Evolutionary conservation across 495 filamentous ascomycete species (phyloP).

Genomic region (Geoglossum glabrum): DNA sequence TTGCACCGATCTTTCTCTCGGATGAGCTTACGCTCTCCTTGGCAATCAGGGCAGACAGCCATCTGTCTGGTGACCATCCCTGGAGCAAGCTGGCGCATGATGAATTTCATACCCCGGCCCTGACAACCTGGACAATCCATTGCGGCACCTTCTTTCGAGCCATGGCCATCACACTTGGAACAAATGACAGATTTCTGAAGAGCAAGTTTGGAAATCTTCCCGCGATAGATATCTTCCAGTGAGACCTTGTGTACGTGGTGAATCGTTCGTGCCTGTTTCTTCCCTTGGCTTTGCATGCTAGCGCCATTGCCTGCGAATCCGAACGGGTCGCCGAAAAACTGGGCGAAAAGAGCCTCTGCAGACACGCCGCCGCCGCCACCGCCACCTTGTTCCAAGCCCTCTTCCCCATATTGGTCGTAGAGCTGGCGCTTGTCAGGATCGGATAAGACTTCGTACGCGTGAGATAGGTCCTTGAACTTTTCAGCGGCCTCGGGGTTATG

Average conservation of each 20-base stretch:
- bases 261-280: slow-evolving; percentile 87
- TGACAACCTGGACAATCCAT: slow-evolving; percentile 80
- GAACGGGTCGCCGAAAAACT: slow-evolving; percentile 87
- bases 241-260: slow-evolving; percentile 96
- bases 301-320: slow-evolving; percentile 61
- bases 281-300: slow-evolving; percentile 64
- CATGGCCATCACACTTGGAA: slow-evolving; percentile 81
- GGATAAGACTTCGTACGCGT: slow-evolving; percentile 84
- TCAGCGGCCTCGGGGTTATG: slow-evolving; percentile 84
- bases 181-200: slow-evolving; percentile 97
- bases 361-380: slow-evolving; percentile 70
- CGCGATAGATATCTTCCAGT: slow-evolving; percentile 92
- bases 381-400: slow-evolving; percentile 76
- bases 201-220: slow-evolving; percentile 92
- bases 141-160: slow-evolving; percentile 92
- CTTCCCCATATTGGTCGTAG: slow-evolving; percentile 96
- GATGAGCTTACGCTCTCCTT: slow-evolving; percentile 90
- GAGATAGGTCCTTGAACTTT: slow-evolving; percentile 94
- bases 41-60: slow-evolving; percentile 95
- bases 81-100: slow-evolving; percentile 99
- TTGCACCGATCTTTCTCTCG: slow-evolving; percentile 94
- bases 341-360: slow-evolving; percentile 89
- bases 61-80: slow-evolving; percentile 97
- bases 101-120: slow-evolving; percentile 93
- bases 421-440: slow-evolving; percentile 76